Percentiles rank a stretch among this genome's conserved stretches.
phyloP scores from a whole-genome alignment of 108 stramenopile genomes.

The Aurantiochytrium sp. region DNA sequence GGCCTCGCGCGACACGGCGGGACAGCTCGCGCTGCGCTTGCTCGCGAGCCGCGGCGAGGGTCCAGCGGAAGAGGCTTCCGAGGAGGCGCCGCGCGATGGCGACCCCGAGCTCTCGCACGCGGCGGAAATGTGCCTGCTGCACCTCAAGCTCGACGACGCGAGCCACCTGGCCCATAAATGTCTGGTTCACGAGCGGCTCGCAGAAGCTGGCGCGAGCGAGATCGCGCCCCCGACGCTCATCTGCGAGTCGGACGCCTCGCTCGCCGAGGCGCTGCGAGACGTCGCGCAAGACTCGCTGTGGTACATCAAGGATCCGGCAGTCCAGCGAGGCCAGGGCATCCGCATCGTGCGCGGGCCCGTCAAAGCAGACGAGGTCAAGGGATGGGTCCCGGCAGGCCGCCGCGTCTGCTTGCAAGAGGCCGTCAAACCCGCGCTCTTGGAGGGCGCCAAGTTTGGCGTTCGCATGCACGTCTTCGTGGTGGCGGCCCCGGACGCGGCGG shows the following conservation, averaged over 20 bases:
- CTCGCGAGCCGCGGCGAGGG: background rate
- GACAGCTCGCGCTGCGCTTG: background rate
- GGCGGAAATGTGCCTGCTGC: background rate
- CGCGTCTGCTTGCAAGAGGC: background rate
- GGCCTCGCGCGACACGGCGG: background rate
- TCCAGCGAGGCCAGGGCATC: constrained; percentile 24
- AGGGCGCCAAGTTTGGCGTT: background rate
- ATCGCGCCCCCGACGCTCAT: background rate
- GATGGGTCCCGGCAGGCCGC: background rate
- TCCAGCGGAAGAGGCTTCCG: background rate
- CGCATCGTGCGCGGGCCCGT: background rate
- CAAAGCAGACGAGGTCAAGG: background rate
- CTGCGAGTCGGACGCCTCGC: background rate
- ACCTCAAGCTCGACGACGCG: background rate
- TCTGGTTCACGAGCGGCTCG: background rate
- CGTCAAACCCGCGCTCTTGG: background rate
- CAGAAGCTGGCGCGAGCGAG: background rate
- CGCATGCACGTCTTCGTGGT: background rate
- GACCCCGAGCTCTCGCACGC: background rate
- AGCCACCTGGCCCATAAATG: constrained; percentile 7
- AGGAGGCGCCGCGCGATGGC: background rate
- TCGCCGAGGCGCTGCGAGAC: background rate
- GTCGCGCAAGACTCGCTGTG: background rate
- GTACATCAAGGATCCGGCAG: constrained; percentile 25
- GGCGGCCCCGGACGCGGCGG: background rate